These are phyloP conservation scores for Xanthoconium separans DNA, from an alignment of 1,284 basidiomycete genomes.

Conservation along the genomic window DNA sequence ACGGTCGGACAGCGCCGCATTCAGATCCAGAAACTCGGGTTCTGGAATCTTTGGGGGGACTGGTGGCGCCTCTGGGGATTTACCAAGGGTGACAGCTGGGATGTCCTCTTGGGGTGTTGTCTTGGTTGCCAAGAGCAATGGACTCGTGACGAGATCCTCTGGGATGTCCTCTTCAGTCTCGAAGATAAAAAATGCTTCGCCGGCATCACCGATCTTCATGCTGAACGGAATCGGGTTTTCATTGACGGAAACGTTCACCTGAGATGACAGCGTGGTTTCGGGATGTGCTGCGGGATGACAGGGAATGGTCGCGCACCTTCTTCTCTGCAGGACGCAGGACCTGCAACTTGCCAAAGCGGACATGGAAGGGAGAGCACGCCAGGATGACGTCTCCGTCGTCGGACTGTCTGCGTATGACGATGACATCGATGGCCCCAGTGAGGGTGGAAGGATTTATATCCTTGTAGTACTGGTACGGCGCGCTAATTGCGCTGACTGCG, in stretches of 20 bases:
- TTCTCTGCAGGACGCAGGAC: slow-evolving; percentile 94
- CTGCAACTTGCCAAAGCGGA: slow-evolving; percentile 97
- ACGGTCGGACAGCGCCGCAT: slow-evolving; percentile 20
- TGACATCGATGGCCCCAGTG: slow-evolving; percentile 96
- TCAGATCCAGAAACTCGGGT: slow-evolving; percentile 32
- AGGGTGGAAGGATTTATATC: slow-evolving; percentile 93
- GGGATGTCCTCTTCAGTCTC: slow-evolving; percentile 96
- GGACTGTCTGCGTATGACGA: slow-evolving; percentile 79
- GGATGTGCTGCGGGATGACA: background rate
- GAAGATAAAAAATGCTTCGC: slow-evolving; percentile 98
- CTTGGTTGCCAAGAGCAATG: slow-evolving; percentile 70
- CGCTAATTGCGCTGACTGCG: slow-evolving; percentile 76
- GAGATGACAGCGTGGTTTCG: background rate
- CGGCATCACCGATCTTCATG: slow-evolving; percentile 99
- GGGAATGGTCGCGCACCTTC: slow-evolving; percentile 53
- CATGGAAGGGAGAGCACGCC: slow-evolving; percentile 95
- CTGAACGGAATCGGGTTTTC: slow-evolving; percentile 82
- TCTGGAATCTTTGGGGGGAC: slow-evolving; percentile 35
- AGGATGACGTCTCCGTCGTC: slow-evolving; percentile 69
- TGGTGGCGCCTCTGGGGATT: slow-evolving; percentile 10
- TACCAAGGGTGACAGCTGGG: slow-evolving; percentile 23
- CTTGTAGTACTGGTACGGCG: slow-evolving; percentile 83
- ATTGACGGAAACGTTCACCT: slow-evolving; percentile 85
- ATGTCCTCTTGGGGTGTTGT: slow-evolving; percentile 36
- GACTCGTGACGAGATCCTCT: slow-evolving; percentile 91